Percentiles rank a stretch among this genome's conserved stretches.
Conservation (phyloP, 306 rosid species). For the Calophaca sinica region DNA sequence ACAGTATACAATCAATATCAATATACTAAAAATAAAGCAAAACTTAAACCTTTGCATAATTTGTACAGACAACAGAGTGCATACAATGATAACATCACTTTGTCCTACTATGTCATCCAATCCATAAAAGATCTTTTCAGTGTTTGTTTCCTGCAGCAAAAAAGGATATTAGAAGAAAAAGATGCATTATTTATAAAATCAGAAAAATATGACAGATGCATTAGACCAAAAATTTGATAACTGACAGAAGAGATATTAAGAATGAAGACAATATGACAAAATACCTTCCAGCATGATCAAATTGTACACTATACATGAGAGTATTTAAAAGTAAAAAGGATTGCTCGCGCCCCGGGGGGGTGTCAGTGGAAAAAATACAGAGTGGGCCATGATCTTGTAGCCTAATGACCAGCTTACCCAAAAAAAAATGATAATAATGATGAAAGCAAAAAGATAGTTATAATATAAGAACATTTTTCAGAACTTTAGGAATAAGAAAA, state of each 20-base stretch:
- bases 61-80: conserved; percentile 43
- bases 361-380: no score
- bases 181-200: conserved; percentile 9
- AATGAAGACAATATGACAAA: conserved; percentile 22
- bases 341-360: no score
- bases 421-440: no score
- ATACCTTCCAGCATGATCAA: neutral
- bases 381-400: no score
- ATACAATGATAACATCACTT: conserved; percentile 85
- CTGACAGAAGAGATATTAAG: neutral
- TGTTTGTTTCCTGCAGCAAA: conserved; percentile 81
- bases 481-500: no score
- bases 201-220: neutral
- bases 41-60: conserved; percentile 2
- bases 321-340: no score
- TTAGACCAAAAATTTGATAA: conserved; percentile 21
- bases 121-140: conserved; percentile 91
- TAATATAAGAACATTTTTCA: no score
- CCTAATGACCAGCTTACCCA: no score
- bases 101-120: conserved; percentile 80
- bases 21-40: conserved; percentile 38
- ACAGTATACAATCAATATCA: conserved; percentile 31
- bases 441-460: neutral
- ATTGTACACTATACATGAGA: neutral
- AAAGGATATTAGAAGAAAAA: conserved; percentile 27